Evolutionary conservation across 306 rosid genomes (phyloP), one percentile per base, ranked within the genome.

Genomic region (Rubus parviflorus): DNA sequence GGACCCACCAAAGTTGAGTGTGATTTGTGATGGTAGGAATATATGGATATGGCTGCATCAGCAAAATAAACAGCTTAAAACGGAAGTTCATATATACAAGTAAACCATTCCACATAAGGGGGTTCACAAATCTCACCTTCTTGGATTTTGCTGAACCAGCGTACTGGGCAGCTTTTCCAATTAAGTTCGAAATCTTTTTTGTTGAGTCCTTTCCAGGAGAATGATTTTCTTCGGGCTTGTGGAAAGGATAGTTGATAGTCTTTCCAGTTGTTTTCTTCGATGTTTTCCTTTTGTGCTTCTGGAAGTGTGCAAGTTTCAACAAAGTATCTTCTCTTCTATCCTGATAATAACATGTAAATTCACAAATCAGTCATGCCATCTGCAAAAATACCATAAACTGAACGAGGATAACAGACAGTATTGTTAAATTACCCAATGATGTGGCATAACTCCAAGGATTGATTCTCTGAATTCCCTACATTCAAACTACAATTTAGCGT

Each of bases 1-100:
- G 98, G 80, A 96, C 94, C 99, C 99, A 96, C 99, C 99, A 96
- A 65, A 96, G 89, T 70, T 89, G 88, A 74, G 99, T 96, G 91
- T 96, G 88, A 91, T 92, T 96, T 77, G 99, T 96, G 80, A 96
- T 92, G 72, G 99, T 96, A 64, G 99, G 99, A 83, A 90, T 84
- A 79, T 89, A 96, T n/a, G 87, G 91, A 69, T 78, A 66, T 40
- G 88, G 84, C 99, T 96, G 94, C 89, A 89, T 62, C 79, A 83
- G 66, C 72, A 72, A 88, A 57, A 52, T 40, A 79, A 73, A 58
- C 52, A 76, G 41, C 6, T 74, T 52, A 75, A 16, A 65, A 63
- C 11, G 71, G 48, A 16, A 46, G n/a, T 17, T 13, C 51, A 63
- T 72, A 30, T 11, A 62, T 20, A 47, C 56, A 20, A 14, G 13